Percentiles rank a stretch among this genome's conserved stretches.
Conservation (phyloP, 257 asterid genomes). For the Ajuga chamaepitys region DNA sequence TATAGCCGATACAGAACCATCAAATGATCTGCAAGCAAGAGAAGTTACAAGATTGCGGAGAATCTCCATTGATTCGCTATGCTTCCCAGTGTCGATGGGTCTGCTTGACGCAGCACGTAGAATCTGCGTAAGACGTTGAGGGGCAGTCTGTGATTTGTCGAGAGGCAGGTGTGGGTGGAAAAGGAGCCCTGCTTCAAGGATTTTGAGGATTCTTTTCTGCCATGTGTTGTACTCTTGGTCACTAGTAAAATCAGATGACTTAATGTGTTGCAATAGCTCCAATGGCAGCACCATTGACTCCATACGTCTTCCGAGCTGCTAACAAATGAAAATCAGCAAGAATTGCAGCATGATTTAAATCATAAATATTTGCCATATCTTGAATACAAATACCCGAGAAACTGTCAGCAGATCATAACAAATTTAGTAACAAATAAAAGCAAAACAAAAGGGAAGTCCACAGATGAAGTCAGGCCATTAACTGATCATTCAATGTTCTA, state of each 20-base stretch:
- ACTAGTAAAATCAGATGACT: slow-evolving; percentile 55
- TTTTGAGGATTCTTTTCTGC: slow-evolving; percentile 66
- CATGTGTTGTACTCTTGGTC: slow-evolving; percentile 58
- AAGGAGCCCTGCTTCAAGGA: slow-evolving; percentile 77
- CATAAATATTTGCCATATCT: background rate
- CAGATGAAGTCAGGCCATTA: too few species aligned
- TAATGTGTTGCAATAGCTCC: slow-evolving; percentile 68
- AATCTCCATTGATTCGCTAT: slow-evolving; percentile 50
- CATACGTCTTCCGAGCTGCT: slow-evolving; percentile 71
- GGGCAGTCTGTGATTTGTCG: slow-evolving; percentile 38
- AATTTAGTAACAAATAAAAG: background rate
- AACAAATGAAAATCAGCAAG: slow-evolving; percentile 12
- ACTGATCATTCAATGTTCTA: too few species aligned
- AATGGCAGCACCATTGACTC: slow-evolving; percentile 82
- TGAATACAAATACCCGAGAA: background rate
- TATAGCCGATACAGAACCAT: slow-evolving; percentile 54
- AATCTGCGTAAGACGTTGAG: slow-evolving; percentile 52
- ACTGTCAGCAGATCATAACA: too few species aligned
- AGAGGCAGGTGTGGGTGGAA: slow-evolving; percentile 62
- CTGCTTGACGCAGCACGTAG: slow-evolving; percentile 40
- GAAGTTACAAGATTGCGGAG: slow-evolving; percentile 49
- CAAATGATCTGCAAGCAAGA: slow-evolving; percentile 74
- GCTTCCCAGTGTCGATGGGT: slow-evolving; percentile 62
- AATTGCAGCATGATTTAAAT: background rate
- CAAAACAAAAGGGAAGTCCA: too few species aligned